Percentiles rank a stretch among this genome's conserved stretches.
Conservation (phyloP, 2,329 filamentous ascomycete genomes). For the Coniochaeta prunicola region DNA sequence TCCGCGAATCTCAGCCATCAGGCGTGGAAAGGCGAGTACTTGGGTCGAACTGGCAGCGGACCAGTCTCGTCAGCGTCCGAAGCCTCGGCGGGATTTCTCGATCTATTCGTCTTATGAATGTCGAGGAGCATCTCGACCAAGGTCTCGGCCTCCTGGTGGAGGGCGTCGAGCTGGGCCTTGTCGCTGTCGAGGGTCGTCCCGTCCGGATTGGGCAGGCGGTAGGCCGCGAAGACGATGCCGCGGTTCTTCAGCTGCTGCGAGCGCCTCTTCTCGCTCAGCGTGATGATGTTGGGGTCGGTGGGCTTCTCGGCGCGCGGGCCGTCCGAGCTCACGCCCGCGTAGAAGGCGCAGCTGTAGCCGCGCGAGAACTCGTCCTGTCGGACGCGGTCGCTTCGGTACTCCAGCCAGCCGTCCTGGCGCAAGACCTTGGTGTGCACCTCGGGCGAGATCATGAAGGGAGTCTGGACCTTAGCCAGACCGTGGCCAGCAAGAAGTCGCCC, state of each 20-base stretch:
- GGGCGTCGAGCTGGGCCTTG: slow-evolving; percentile 33
- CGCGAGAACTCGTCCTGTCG: slow-evolving; percentile 36
- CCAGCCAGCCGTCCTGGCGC: slow-evolving; percentile 42
- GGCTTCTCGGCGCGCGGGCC: neutral
- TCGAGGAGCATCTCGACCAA: slow-evolving; percentile 47
- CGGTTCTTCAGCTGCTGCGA: slow-evolving; percentile 25
- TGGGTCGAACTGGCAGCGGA: neutral
- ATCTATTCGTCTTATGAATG: slow-evolving; percentile 25
- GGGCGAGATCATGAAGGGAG: slow-evolving; percentile 44
- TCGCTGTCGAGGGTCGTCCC: slow-evolving; percentile 26
- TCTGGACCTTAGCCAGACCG: slow-evolving; percentile 41
- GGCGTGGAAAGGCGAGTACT: neutral
- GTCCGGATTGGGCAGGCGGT: slow-evolving; percentile 37
- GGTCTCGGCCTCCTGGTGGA: slow-evolving; percentile 42
- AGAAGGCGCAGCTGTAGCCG: slow-evolving; percentile 47
- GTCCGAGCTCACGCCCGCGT: slow-evolving; percentile 27
- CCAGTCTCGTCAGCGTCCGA: neutral
- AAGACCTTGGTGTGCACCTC: slow-evolving; percentile 44
- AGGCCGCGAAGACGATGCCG: slow-evolving; percentile 50
- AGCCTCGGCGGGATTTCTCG: neutral
- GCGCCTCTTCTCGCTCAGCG: neutral
- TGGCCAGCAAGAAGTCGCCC: slow-evolving; percentile 49
- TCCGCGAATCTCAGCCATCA: neutral
- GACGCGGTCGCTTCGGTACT: slow-evolving; percentile 38
- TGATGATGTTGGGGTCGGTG: slow-evolving; percentile 12